phyloP scores from a whole-genome alignment of 176 grass and related monocot species.

The Rhynchospora breviuscula region DNA sequence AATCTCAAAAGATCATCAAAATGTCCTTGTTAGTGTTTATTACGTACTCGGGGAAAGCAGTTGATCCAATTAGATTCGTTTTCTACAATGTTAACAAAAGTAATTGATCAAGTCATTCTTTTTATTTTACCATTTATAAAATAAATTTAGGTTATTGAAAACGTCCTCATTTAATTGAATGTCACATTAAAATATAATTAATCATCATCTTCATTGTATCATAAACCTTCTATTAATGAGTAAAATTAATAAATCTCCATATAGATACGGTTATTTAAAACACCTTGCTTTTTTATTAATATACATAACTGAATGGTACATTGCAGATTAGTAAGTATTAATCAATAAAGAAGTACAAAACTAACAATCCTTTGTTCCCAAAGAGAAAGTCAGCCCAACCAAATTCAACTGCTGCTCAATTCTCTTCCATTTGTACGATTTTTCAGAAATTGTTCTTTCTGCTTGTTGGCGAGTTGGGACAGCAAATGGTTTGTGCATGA shows the following conservation, averaged over 20 bases:
- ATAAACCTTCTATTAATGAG: neutral
- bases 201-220: neutral
- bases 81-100: neutral
- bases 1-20: neutral
- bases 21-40: neutral
- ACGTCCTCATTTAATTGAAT: neutral
- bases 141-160: neutral
- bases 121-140: neutral
- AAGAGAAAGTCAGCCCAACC: conserved; percentile 63
- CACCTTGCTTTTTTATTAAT: neutral
- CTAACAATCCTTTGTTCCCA: conserved; percentile 41
- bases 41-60: neutral
- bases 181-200: neutral
- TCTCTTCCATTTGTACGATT: conserved; percentile 35
- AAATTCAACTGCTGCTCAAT: conserved; percentile 35
- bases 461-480: conserved; percentile 23
- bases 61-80: neutral
- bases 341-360: conserved; percentile 33
- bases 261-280: neutral
- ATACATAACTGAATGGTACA: conserved; percentile 6
- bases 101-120: neutral
- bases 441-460: conserved; percentile 20
- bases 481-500: conserved; percentile 43
- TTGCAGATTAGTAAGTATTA: conserved; percentile 33
- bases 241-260: neutral